These are phyloP conservation scores for Gamsiella multidivaricata DNA, from an alignment of 192 early-diverging fungal species.

Conservation along the genomic window DNA sequence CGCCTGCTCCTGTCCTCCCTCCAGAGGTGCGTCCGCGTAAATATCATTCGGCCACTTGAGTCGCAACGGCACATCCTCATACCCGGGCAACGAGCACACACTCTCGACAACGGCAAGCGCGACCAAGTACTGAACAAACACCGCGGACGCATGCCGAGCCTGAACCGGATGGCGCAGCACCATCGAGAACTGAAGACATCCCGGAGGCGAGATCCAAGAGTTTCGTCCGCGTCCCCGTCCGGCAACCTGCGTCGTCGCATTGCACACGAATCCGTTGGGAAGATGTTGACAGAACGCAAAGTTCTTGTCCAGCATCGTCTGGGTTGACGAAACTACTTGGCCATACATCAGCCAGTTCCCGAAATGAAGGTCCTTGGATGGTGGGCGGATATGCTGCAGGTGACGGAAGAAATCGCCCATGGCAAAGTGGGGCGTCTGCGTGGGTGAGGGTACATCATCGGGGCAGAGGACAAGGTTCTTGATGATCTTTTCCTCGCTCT, in stretches of 20 bases:
- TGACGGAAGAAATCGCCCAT: constrained; percentile 61
- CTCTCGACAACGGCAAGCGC: constrained; percentile 88
- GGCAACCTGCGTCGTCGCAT: constrained; percentile 83
- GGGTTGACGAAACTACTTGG: constrained; percentile 85
- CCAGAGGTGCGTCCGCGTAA: constrained; percentile 71
- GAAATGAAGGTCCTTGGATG: constrained; percentile 52
- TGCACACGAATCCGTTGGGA: constrained; percentile 83
- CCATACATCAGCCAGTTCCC: constrained; percentile 86
- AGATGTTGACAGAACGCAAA: constrained; percentile 70
- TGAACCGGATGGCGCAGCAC: constrained; percentile 73
- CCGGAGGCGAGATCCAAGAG: constrained; percentile 95
- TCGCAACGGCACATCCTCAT: constrained; percentile 83
- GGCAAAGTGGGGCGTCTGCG: constrained; percentile 70
- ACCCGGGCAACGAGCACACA: constrained; percentile 74
- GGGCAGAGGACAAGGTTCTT: constrained; percentile 57
- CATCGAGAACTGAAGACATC: constrained; percentile 90
- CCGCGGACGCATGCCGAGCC: constrained; percentile 64
- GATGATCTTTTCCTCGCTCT: constrained; percentile 56
- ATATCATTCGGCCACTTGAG: constrained; percentile 99
- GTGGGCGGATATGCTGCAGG: constrained; percentile 54
- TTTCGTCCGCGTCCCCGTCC: constrained; percentile 94
- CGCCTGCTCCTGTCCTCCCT: constrained; percentile 11
- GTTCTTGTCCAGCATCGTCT: constrained; percentile 95
- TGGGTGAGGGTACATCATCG: constrained; percentile 52
- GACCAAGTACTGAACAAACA: constrained; percentile 95